Percentiles rank a stretch among this genome's conserved stretches.
Conservation (phyloP, 306 rosid species). For the Sechiopsis laciniata region DNA sequence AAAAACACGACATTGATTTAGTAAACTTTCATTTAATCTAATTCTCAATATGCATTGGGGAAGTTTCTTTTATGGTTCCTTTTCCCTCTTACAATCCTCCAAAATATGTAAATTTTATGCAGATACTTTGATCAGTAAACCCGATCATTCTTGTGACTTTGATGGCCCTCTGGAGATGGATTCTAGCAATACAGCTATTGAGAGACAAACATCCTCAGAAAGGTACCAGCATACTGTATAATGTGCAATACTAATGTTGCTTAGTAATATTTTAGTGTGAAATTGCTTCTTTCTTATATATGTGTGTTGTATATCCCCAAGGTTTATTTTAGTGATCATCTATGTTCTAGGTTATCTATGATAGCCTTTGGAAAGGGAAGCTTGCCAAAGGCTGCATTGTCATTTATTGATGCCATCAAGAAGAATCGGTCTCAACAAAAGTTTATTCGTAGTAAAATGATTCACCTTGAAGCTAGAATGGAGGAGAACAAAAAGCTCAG, state of each 20-base stretch:
- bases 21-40: neutral
- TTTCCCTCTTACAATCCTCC: neutral
- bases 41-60: constrained; percentile 10
- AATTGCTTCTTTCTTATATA: constrained; percentile 12
- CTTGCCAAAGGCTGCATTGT: constrained; percentile 57
- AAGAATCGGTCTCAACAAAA: constrained; percentile 66
- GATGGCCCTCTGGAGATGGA: neutral
- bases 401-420: constrained; percentile 63
- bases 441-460: constrained; percentile 54
- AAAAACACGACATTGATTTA: neutral
- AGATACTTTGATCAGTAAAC: constrained; percentile 17
- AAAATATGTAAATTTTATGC: neutral
- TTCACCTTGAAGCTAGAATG: constrained; percentile 69
- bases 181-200: neutral
- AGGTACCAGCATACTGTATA: constrained; percentile 9
- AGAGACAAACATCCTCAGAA: neutral
- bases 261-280: constrained; percentile 21
- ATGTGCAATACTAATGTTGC: neutral
- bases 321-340: constrained; percentile 23
- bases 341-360: constrained; percentile 30
- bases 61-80: neutral
- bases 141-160: neutral
- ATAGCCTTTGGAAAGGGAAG: constrained; percentile 32
- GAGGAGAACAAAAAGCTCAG: constrained; percentile 59
- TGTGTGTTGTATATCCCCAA: constrained; percentile 26